Conservation (phyloP, 2,329 filamentous ascomycete genomes). For the Alternaria viburni region DNA sequence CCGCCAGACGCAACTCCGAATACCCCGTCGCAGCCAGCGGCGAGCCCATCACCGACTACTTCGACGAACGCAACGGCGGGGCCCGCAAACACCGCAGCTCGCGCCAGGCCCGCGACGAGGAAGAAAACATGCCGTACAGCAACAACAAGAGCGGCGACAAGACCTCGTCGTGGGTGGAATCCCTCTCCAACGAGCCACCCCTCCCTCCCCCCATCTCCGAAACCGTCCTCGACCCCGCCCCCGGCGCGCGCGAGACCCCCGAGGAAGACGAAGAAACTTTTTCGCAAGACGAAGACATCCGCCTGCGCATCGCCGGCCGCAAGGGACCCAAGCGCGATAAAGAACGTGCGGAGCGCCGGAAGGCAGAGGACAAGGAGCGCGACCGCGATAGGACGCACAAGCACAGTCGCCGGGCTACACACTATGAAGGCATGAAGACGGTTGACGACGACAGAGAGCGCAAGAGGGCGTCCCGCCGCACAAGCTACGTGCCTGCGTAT, state of each 20-base stretch:
- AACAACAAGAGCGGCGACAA: slow-evolving; percentile 53
- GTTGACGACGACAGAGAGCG: slow-evolving; percentile 30
- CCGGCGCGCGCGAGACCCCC: slow-evolving; percentile 29
- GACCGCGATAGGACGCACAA: slow-evolving; percentile 38
- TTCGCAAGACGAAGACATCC: slow-evolving; percentile 49
- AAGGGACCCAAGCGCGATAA: slow-evolving; percentile 38
- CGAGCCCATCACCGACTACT: slow-evolving; percentile 52
- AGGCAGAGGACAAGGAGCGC: slow-evolving; percentile 32
- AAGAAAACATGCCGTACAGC: slow-evolving; percentile 45
- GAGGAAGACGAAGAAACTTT: slow-evolving; percentile 44
- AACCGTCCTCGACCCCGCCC: slow-evolving; percentile 54
- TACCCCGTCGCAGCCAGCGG: slow-evolving; percentile 36
- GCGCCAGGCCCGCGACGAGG: slow-evolving; percentile 32
- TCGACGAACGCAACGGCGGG: slow-evolving; percentile 51
- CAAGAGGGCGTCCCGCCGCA: slow-evolving; percentile 36
- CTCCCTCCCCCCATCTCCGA: slow-evolving; percentile 53
- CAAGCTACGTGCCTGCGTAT: slow-evolving; percentile 41
- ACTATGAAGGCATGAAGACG: slow-evolving; percentile 29
- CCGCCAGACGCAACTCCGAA: slow-evolving; percentile 47
- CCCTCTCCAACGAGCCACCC: slow-evolving; percentile 54
- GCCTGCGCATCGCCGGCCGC: slow-evolving; percentile 43
- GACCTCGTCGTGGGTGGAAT: slow-evolving; percentile 58
- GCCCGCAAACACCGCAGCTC: slow-evolving; percentile 35
- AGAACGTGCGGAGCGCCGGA: slow-evolving; percentile 36
- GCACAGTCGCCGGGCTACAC: slow-evolving; percentile 33